A percentile compares a stretch with the other conserved stretches of the same genome.
phyloP scores from a whole-genome alignment of 179 eudicot genomes.

The Beta macrorhiza region DNA sequence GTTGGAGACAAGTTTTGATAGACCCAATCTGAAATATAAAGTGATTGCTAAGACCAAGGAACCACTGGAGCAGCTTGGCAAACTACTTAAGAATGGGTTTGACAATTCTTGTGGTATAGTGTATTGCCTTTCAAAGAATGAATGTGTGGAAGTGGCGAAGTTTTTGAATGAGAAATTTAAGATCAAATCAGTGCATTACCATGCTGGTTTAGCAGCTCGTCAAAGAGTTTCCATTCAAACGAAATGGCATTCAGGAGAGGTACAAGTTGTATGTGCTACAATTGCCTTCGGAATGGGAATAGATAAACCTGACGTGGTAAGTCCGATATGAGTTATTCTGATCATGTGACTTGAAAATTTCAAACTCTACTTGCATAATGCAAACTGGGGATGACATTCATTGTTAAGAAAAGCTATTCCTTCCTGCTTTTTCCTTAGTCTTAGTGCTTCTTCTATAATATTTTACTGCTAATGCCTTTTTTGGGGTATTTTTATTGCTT shows the following conservation, averaged over 20 bases:
- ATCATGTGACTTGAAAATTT: neutral
- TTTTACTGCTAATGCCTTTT: neutral
- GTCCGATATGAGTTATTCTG: conserved; percentile 26
- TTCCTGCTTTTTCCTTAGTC: neutral
- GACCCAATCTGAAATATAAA: conserved; percentile 92
- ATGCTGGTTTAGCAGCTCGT: conserved; percentile 92
- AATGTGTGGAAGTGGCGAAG: conserved; percentile 83
- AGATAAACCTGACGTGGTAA: conserved; percentile 95
- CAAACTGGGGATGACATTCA: neutral
- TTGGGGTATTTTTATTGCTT: neutral
- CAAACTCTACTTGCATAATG: neutral
- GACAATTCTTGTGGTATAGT: conserved; percentile 74
- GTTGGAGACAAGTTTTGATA: conserved; percentile 86
- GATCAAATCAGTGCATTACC: conserved; percentile 78
- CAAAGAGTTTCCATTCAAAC: conserved; percentile 78
- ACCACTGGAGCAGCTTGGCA: conserved; percentile 80
- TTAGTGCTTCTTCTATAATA: neutral
- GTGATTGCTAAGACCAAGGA: conserved; percentile 72
- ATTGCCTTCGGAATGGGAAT: conserved; percentile 99
- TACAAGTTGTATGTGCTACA: conserved; percentile 92
- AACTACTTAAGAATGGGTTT: conserved; percentile 63
- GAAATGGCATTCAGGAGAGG: conserved; percentile 96
- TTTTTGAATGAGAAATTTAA: conserved; percentile 76
- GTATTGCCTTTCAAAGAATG: conserved; percentile 96
- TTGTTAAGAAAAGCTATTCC: neutral